Base-by-base conservation (phyloP, 2,329 filamentous ascomycete genomes). In the Fusarium sp. region DNA sequence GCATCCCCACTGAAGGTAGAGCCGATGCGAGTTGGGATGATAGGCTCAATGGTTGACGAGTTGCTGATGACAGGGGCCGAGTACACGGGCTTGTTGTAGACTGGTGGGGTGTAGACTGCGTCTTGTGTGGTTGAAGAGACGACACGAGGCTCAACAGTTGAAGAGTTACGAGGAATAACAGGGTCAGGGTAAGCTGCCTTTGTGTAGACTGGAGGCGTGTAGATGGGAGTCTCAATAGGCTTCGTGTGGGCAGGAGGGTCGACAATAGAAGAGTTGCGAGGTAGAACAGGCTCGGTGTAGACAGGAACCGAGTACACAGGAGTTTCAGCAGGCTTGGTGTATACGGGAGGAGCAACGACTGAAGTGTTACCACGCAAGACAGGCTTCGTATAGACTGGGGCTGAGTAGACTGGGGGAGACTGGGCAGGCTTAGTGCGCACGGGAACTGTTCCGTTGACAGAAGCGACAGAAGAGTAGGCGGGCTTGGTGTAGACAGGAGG, bases 131-230 rank as follows among this genome's bases (percentile, higher is more conserved):
- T 63, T 11, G 48, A 30, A 31, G 59, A 54, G 26, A 43, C 42
- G 37, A 14, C 46, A 18, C 46, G 28, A 16, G 42, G 31, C 26
- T 62, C 48, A 25, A 48, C 21, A 16, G 51, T 51, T 10, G 65
- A 50, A 12, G 58, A 60, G 54, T 54, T 54, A 6, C 41, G 21
- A 13, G 58, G 23, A 25, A 48, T 11, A 14, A 42, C 46, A 16
- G 53, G 62, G 1, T 23, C 43, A 6, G 48, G 23, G 44, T 61
- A 62, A n/a, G 10, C 42, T 5, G 58, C 39, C 34, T 60, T 61
- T 3, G 53, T 57, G 43, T 71, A 68, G 18, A 46, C 67, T 16
- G 67, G 59, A n/a, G 67, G 57, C 3, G 49, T 62, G n/a, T 67
- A 66, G 21, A 62, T 48, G 4, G 66, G 67, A 13, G 43, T 69